Evolutionary conservation across 495 filamentous ascomycete species (phyloP).

Genomic region (Pseudevernia furfuracea): DNA sequence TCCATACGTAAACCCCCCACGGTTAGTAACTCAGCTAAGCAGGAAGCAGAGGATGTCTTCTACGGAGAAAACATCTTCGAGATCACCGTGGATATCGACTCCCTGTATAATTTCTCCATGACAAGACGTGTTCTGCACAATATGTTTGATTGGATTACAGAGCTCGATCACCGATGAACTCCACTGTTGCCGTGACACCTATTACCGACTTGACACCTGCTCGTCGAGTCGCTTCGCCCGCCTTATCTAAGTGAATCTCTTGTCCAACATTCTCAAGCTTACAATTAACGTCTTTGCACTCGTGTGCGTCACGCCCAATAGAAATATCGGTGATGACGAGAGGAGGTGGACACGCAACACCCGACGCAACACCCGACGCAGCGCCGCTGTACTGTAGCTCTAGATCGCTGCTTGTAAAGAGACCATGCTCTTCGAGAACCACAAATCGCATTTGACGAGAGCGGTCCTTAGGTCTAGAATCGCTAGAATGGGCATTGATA

Average conservation of each 20-base stretch:
- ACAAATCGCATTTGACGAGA: background rate
- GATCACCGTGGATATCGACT: too few species aligned
- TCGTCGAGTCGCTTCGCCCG: background rate
- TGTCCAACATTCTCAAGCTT: background rate
- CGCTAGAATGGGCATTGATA: background rate
- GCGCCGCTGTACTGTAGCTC: background rate
- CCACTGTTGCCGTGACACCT: conserved; percentile 4
- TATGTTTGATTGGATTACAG: too few species aligned
- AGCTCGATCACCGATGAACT: background rate
- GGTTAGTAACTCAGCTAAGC: too few species aligned
- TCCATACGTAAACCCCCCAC: too few species aligned
- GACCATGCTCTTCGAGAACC: background rate
- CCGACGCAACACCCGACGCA: background rate
- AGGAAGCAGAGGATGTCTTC: too few species aligned
- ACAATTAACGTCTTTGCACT: background rate
- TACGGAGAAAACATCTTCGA: too few species aligned
- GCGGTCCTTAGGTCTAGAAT: background rate
- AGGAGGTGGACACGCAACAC: background rate
- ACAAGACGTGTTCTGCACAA: too few species aligned
- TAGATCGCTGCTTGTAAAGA: background rate
- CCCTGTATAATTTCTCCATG: too few species aligned
- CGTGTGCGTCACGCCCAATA: background rate
- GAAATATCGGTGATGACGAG: background rate
- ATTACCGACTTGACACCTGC: background rate
- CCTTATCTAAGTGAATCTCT: background rate